Conservation (phyloP, 306 rosid genomes). For the barrel medic (Medicago truncatula) region DNA sequence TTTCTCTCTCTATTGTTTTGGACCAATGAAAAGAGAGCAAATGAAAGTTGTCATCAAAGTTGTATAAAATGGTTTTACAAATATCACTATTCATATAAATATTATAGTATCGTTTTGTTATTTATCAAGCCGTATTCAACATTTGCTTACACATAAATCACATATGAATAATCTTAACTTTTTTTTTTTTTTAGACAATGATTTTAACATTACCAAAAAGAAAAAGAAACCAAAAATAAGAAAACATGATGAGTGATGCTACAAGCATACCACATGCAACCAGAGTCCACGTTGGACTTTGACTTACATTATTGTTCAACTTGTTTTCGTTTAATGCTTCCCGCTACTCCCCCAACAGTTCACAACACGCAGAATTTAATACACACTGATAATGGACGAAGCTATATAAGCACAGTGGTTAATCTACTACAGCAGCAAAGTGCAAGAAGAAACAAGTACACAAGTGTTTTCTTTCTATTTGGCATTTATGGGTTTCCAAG, state of each 20-base stretch:
- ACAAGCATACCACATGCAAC: neutral
- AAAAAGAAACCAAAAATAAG: neutral
- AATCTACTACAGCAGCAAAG: neutral
- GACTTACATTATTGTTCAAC: slow-evolving; percentile 38
- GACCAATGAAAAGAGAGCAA: too few species aligned
- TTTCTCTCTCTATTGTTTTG: too few species aligned
- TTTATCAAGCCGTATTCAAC: too few species aligned
- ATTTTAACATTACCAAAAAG: too few species aligned
- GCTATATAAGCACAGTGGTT: slow-evolving; percentile 45
- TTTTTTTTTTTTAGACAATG: too few species aligned
- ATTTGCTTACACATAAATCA: too few species aligned
- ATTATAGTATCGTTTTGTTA: too few species aligned
- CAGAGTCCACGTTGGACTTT: slow-evolving; percentile 19
- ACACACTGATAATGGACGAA: slow-evolving; percentile 30
- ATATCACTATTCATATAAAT: too few species aligned
- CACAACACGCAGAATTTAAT: slow-evolving; percentile 51
- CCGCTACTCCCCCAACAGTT: slow-evolving; percentile 54
- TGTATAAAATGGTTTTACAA: too few species aligned
- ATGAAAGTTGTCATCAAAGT: too few species aligned
- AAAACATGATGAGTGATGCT: neutral
- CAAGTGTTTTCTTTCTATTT: neutral
- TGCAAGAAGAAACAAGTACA: neutral
- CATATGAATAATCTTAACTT: too few species aligned
- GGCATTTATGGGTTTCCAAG: slow-evolving; percentile 20
- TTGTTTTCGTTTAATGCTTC: slow-evolving; percentile 44